Percentiles rank a stretch among this genome's conserved stretches.
Evolutionary conservation across 2,329 filamentous ascomycete species (phyloP).

Genomic region (Bimuria novae-zelandiae): DNA sequence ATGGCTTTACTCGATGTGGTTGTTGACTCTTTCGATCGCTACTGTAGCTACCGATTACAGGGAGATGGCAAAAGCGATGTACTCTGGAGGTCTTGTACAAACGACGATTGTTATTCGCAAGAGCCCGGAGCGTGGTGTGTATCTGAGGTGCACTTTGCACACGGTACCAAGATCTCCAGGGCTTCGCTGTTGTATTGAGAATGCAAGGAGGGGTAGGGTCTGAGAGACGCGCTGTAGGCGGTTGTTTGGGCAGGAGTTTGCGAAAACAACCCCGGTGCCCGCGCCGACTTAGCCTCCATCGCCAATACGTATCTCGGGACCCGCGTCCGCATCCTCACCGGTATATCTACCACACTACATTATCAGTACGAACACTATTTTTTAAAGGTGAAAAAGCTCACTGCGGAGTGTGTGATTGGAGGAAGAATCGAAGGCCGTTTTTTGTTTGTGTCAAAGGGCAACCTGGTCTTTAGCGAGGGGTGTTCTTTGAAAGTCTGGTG

Average conservation of each 20-base stretch:
- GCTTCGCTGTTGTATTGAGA: not conserved
- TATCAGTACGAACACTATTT: not conserved
- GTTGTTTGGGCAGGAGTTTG: no score
- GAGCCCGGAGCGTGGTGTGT: no score
- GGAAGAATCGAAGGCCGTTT: no score
- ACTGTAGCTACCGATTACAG: no score
- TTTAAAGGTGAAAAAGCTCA: not conserved
- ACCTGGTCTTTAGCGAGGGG: not conserved
- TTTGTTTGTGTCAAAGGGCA: not conserved
- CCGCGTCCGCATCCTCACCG: not conserved
- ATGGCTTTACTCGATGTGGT: conserved; percentile 5
- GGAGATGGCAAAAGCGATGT: no score
- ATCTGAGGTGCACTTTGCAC: no score
- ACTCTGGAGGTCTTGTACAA: no score
- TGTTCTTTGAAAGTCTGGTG: not conserved
- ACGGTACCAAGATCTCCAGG: no score
- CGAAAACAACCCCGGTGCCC: no score
- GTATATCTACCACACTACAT: not conserved
- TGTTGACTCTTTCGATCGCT: not conserved
- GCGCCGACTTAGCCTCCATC: not conserved
- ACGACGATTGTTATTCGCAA: no score
- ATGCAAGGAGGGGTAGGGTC: no score
- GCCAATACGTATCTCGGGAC: not conserved
- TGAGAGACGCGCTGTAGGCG: no score
- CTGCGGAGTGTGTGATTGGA: not conserved